Base-by-base conservation (phyloP, 2,329 filamentous ascomycete species). In the Colletotrichum viniferum region DNA sequence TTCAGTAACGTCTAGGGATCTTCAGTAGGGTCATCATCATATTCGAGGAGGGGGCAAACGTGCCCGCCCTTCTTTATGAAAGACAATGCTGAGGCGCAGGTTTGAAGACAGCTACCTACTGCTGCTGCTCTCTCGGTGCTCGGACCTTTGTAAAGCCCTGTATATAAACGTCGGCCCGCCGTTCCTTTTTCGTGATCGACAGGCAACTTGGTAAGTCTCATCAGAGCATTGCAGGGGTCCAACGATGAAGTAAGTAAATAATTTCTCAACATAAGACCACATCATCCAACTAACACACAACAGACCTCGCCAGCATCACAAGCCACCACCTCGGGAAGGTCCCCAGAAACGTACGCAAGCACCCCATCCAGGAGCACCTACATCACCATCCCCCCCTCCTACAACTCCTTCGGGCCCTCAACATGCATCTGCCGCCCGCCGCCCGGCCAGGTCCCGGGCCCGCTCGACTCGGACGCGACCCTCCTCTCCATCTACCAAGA, bases 351-450 rank as follows among this genome's bases (percentile, higher is more conserved):
- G 0, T 48, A 12, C 77, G 73, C 9, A 74, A 32, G 58, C 32
- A 21, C 65, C 48, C 69, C 66, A 65, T 56, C 56, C 14, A 77
- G 71, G 21, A 24, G 43, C 24, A 58, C 26, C 75, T 77, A 7
- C 3, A 84, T 83, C 81, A 76, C 75, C 4, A 83, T 88, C 8
- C 86, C 87, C 3, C 79, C 82, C 13, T 81, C 79, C 0, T 90
- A 88, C 79, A 90, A 89, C 77, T 84, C 83, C 1, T 84, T 84
- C 76, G 87, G 87, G 3, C 87, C 87, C 13, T 82, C 83, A 4
- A 81, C 85, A 71, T 90, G 88, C 77, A 85, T 88, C 65, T 90
- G 88, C 77, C 85, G 87, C 5, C 84, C 85, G 28, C 82, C 82
- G 6, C 81, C 82, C 5, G 84, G 85, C 21, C 83, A 84, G 58